A percentile compares a stretch with the other conserved stretches of the same genome.
These are phyloP conservation scores for Pistacia atlantica DNA, from an alignment of 345 rosid genomes.

Conservation along the genomic window DNA sequence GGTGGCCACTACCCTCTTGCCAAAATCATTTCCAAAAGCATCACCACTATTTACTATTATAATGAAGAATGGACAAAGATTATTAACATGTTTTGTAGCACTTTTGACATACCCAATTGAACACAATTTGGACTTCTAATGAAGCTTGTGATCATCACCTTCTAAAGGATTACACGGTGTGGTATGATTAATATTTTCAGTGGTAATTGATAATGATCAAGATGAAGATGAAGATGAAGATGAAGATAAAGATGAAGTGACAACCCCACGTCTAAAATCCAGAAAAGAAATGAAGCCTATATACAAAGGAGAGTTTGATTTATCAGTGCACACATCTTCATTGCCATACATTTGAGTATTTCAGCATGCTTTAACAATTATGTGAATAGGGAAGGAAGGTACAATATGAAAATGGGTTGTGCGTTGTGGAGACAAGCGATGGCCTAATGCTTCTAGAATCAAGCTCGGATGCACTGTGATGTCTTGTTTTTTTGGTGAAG, in stretches of 20 bases:
- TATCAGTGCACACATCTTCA: neutral
- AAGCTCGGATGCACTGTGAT: constrained; percentile 9
- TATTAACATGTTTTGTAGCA: constrained; percentile 17
- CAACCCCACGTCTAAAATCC: neutral
- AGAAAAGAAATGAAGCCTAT: neutral
- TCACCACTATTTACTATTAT: constrained; percentile 28
- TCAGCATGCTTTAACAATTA: neutral
- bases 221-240: neutral
- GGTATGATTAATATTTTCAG: neutral
- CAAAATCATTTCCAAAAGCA: constrained; percentile 30
- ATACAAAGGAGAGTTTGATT: neutral
- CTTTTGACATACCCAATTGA: neutral
- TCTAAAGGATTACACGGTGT: constrained; percentile 21
- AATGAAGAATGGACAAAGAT: constrained; percentile 19
- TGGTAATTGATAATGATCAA: neutral
- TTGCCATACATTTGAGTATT: neutral
- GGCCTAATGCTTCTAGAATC: constrained; percentile 14
- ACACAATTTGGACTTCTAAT: neutral
- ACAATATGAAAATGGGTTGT: neutral
- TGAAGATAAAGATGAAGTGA: neutral
- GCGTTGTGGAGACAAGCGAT: constrained; percentile 14
- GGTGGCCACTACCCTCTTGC: constrained; percentile 16
- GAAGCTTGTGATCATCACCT: constrained; percentile 13
- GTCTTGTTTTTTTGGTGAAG: neutral
- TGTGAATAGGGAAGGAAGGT: neutral